A percentile compares a stretch with the other conserved stretches of the same genome.
Conservation (phyloP, 129 eudicot genomes). For the Erigeron canadensis region DNA sequence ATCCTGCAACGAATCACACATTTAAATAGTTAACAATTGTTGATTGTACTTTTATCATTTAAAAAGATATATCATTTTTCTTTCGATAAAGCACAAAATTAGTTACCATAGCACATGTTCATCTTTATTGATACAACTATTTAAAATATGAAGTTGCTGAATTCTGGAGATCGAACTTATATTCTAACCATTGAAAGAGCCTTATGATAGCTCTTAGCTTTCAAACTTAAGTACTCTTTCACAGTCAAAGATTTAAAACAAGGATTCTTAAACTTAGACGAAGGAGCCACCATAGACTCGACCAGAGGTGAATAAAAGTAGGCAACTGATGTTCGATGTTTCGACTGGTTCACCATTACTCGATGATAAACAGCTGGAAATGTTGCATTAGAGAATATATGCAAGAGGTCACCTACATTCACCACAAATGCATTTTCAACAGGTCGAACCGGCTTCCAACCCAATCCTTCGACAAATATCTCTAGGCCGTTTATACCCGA, state of each 20-base stretch:
- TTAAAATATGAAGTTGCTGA: no score
- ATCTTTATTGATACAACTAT: no score
- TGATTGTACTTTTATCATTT: no score
- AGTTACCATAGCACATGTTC: no score
- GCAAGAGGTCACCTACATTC: slow-evolving; percentile 58
- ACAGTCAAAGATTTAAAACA: slow-evolving; percentile 41
- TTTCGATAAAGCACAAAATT: no score
- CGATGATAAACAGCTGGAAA: slow-evolving; percentile 47
- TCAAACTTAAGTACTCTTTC: slow-evolving; percentile 45
- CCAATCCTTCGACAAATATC: slow-evolving; percentile 39
- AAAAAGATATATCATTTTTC: no score
- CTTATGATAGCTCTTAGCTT: slow-evolving; percentile 40
- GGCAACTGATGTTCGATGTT: slow-evolving; percentile 47
- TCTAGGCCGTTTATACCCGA: slow-evolving; percentile 43
- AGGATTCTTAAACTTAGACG: slow-evolving; percentile 29
- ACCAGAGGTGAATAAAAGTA: slow-evolving; percentile 54
- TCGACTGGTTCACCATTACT: slow-evolving; percentile 39
- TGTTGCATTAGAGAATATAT: slow-evolving; percentile 54
- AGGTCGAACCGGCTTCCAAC: slow-evolving; percentile 55
- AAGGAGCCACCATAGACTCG: slow-evolving; percentile 39
- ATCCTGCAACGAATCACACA: no score
- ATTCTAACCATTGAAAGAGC: slow-evolving; percentile 41
- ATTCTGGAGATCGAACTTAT: background rate
- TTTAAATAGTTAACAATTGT: no score
- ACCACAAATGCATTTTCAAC: slow-evolving; percentile 50